phyloP scores from a whole-genome alignment of 345 rosid species.

The Heritiera fomes region DNA sequence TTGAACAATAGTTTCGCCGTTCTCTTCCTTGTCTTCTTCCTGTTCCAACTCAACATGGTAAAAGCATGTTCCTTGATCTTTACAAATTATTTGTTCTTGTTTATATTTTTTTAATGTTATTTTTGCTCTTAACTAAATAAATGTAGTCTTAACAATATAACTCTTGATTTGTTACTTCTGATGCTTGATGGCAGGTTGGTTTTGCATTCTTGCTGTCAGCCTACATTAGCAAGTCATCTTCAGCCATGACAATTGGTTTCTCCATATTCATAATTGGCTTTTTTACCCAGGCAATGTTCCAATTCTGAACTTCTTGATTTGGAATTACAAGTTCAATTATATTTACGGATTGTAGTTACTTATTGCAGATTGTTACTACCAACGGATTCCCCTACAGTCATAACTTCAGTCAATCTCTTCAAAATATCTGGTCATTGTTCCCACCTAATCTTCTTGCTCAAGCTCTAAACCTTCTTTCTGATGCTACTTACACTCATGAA shows the following conservation, averaged over 20 bases:
- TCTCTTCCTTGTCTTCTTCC: constrained; percentile 75
- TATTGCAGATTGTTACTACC: constrained; percentile 56
- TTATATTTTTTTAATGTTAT: constrained; percentile 10
- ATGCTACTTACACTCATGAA: constrained; percentile 65
- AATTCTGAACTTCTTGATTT: constrained; percentile 13
- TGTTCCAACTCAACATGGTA: constrained; percentile 90
- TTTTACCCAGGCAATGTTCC: constrained; percentile 67
- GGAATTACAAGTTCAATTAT: constrained; percentile 11
- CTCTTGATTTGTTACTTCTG: constrained; percentile 18
- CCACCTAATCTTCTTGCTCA: constrained; percentile 89
- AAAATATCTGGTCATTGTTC: constrained; percentile 73
- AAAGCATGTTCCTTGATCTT: constrained; percentile 11
- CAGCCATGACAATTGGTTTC: constrained; percentile 79
- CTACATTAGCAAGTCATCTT: constrained; percentile 76
- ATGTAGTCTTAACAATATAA: constrained; percentile 1
- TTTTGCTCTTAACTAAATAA: constrained; percentile 13
- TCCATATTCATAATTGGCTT: constrained; percentile 72
- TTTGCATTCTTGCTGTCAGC: constrained; percentile 84
- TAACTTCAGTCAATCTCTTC: constrained; percentile 25
- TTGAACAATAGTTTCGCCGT: constrained; percentile 72
- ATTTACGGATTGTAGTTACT: constrained; percentile 19
- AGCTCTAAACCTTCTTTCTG: constrained; percentile 54
- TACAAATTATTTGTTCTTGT: background rate
- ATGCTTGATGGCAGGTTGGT: constrained; percentile 56
- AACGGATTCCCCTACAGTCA: constrained; percentile 64